phyloP scores from a whole-genome alignment of 169 alveolate genomes.

The Plasmodium inui region DNA sequence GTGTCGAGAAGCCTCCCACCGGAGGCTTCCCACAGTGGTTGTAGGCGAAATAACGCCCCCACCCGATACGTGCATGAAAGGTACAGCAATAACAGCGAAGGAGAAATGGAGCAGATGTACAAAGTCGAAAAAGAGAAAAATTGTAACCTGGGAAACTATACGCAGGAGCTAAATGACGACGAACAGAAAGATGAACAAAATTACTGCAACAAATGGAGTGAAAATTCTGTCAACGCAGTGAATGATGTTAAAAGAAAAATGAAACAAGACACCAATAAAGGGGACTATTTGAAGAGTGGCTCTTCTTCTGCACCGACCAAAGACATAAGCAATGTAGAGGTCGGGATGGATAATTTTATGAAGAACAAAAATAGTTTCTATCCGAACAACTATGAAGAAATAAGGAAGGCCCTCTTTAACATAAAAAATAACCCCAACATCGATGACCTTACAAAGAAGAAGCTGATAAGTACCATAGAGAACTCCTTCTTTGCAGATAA shows the following conservation, averaged over 20 bases:
- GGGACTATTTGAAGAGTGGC: constrained; percentile 8
- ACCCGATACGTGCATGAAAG: background rate
- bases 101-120: background rate
- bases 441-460: constrained; percentile 31
- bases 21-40: background rate
- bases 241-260: background rate
- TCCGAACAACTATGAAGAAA: constrained; percentile 10
- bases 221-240: background rate
- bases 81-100: background rate
- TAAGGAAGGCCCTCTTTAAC: constrained; percentile 16
- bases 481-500: background rate
- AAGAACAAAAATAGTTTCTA: constrained; percentile 14
- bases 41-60: background rate
- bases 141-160: background rate
- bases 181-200: constrained; percentile 11
- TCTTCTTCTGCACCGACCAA: background rate
- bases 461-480: background rate
- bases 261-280: constrained; percentile 4
- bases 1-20: background rate
- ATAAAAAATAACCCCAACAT: constrained; percentile 8
- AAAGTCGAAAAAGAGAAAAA: background rate
- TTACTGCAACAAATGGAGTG: background rate
- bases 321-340: constrained; percentile 3
- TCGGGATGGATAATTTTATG: background rate
- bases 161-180: background rate